phyloP scores from a whole-genome alignment of 306 rosid genomes.

The Sindora glabra region DNA sequence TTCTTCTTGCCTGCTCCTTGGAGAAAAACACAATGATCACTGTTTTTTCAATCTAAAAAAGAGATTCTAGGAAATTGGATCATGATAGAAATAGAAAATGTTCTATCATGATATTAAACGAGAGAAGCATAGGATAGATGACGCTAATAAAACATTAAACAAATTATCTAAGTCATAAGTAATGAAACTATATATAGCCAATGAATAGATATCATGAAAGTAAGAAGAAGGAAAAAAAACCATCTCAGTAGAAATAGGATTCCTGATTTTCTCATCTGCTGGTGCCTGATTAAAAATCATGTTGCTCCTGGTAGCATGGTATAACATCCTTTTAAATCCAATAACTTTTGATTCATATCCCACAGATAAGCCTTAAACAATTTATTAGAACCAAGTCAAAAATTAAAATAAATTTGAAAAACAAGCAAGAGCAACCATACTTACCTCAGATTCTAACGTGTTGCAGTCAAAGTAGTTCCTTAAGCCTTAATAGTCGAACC shows the following conservation, averaged over 20 bases:
- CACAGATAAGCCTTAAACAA: constrained; percentile 91
- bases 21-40: constrained; percentile 95
- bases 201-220: constrained; percentile 17
- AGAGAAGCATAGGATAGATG: constrained; percentile 10
- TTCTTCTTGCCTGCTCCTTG: constrained; percentile 88
- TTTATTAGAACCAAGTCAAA: too few relatives aligned
- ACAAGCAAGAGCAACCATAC: too few relatives aligned
- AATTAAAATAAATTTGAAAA: too few relatives aligned
- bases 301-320: constrained; percentile 97
- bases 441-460: too few relatives aligned
- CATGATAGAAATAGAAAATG: constrained; percentile 11
- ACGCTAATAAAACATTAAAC: constrained; percentile 7
- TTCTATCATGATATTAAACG: constrained; percentile 11
- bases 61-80: constrained; percentile 11
- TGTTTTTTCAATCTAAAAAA: constrained; percentile 86
- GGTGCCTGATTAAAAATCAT: constrained; percentile 94
- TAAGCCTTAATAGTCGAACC: too few relatives aligned
- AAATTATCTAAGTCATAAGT: not conserved
- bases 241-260: constrained; percentile 85
- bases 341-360: constrained; percentile 75
- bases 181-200: not conserved
- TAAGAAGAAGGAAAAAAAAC: constrained; percentile 45
- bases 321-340: constrained; percentile 90
- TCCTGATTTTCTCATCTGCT: constrained; percentile 77
- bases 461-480: too few relatives aligned